Evolutionary conservation across 2,329 filamentous ascomycete genomes (phyloP), one percentile per base, ranked within the genome.

Genomic region (Bimuria novae-zelandiae): DNA sequence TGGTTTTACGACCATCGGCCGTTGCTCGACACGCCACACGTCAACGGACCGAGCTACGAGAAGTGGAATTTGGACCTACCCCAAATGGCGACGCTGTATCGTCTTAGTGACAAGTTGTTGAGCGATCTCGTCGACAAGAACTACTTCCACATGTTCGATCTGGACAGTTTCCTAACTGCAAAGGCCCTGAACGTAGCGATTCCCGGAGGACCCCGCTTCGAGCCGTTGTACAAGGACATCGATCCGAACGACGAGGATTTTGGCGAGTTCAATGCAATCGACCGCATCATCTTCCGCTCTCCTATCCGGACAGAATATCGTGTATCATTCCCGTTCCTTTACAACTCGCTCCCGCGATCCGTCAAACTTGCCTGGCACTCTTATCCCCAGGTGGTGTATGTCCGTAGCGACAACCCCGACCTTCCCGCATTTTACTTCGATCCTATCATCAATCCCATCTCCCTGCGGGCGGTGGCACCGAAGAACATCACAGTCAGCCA

Each of bases 231-330:
- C 81, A 99, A 99, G 77, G 94, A 99, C 66, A 92, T 99, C 56
- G 92, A 99, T 73, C 94, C 94, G 1, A 99, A 99, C 65, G 93
- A 97, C 63, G 94, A 99, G 74, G 94, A 99, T 70, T 99, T 99
- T 76, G 94, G 94, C 75, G 94, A 99, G 75, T 99, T 99, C 82
- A 99, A 99, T 70, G 94, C 94, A 29, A 99, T 99, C 65, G 94
- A 99, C 69, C 90, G 95, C 63, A 99, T 99, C 76, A 99, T 99
- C 63, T 99, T 99, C 82, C 89, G 94, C 60, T 88, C 89, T 41
- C 92, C 93, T 0, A 95, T 97, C 60, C 87, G 93, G 63, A 99
- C 93, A 7, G 94, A 99, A 76, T 97, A 95, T 68, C 87, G 93
- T 40, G 94, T 99, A 37, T 92, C 92, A 0, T 97, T 90, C 72